A percentile compares a stretch with the other conserved stretches of the same genome.
Conservation (phyloP, 169 alveolate genomes). For the Babesia sp. region DNA sequence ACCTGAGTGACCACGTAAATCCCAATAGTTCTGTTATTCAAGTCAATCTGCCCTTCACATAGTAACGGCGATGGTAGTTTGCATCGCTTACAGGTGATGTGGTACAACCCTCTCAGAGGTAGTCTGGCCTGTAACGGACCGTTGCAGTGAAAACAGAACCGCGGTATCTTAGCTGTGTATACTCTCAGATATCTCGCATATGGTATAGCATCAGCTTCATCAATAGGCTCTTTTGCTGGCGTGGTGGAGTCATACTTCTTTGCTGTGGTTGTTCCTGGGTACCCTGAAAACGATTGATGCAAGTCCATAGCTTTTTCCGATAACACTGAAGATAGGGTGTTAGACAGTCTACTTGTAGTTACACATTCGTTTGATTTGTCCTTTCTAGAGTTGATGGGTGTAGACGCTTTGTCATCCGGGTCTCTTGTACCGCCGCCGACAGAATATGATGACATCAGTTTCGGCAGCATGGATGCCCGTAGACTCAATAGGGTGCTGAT, state of each 20-base stretch:
- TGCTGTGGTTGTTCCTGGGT: too few relatives aligned
- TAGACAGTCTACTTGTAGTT: background rate
- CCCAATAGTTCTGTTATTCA: background rate
- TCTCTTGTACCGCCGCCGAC: background rate
- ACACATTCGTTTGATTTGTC: background rate
- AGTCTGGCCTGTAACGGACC: background rate
- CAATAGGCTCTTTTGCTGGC: background rate
- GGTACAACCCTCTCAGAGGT: background rate
- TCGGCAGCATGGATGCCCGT: background rate
- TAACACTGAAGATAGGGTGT: background rate
- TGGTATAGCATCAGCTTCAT: slow-evolving; percentile 1
- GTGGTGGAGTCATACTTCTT: background rate
- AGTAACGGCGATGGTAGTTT: background rate
- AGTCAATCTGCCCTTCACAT: slow-evolving; percentile 8
- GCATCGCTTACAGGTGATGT: slow-evolving; percentile 14
- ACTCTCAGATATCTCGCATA: background rate
- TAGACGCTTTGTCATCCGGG: background rate
- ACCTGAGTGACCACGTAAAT: background rate
- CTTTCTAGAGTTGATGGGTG: background rate
- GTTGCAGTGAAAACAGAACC: slow-evolving; percentile 13
- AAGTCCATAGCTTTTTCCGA: too few relatives aligned
- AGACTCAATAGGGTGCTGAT: background rate
- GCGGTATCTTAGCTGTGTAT: background rate
- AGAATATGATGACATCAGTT: background rate
- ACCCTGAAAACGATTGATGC: too few relatives aligned